phyloP scores from a whole-genome alignment of 345 rosid genomes.

The Euphorbia peplus region DNA sequence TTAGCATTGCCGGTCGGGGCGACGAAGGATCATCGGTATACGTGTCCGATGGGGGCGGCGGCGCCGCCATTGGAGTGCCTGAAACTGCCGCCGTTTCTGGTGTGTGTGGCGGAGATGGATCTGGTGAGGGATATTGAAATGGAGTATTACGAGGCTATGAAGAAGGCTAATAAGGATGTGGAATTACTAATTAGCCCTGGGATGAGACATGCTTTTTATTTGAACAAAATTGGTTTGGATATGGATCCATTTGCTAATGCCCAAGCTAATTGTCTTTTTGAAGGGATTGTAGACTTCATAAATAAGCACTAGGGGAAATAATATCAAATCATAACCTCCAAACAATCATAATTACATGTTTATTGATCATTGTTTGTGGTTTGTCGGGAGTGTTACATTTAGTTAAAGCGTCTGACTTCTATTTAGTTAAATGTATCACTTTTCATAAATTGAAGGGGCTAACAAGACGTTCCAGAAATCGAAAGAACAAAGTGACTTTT shows the following conservation, averaged over 20 bases:
- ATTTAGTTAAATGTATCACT: too few species aligned
- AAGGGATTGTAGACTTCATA: constrained; percentile 40
- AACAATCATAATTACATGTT: too few species aligned
- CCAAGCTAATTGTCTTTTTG: constrained; percentile 31
- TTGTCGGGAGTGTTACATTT: too few species aligned
- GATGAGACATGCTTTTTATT: constrained; percentile 60
- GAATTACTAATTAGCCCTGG: constrained; percentile 42
- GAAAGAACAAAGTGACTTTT: too few species aligned
- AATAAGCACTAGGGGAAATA: constrained; percentile 30
- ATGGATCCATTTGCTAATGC: constrained; percentile 38
- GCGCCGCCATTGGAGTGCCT: constrained; percentile 36
- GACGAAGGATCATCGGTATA: constrained; percentile 51
- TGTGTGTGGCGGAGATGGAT: constrained; percentile 50
- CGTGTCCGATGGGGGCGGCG: constrained; percentile 54
- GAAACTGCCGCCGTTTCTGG: constrained; percentile 44
- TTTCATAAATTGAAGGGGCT: too few species aligned
- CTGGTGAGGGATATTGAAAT: constrained; percentile 51
- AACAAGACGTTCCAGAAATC: too few species aligned
- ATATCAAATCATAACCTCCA: too few species aligned
- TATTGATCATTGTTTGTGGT: too few species aligned
- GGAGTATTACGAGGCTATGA: constrained; percentile 58
- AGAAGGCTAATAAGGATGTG: constrained; percentile 41
- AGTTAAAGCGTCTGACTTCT: too few species aligned
- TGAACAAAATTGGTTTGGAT: constrained; percentile 49
- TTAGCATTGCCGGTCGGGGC: constrained; percentile 43